phyloP scores from a whole-genome alignment of 768 basidiomycete species.

The Trametes maxima region DNA sequence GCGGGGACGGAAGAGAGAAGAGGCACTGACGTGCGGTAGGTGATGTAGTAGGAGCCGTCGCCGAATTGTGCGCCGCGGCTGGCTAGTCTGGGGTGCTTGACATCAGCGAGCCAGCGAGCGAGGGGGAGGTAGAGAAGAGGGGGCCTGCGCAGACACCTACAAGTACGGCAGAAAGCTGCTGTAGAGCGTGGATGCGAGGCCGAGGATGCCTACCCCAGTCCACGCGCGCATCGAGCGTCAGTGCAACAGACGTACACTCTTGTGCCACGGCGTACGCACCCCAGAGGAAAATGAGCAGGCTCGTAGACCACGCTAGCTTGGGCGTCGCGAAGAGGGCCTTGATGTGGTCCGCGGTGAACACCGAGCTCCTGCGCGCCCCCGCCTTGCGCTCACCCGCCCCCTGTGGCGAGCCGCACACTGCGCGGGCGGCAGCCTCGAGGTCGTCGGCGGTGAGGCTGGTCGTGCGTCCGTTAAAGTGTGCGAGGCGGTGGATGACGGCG shows the following conservation, averaged over 20 bases:
- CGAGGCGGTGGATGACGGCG: conserved; percentile 62
- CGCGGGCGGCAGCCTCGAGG: conserved; percentile 33
- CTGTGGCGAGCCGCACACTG: conserved; percentile 16
- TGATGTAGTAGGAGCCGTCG: conserved; percentile 66
- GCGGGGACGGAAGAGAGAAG: background rate
- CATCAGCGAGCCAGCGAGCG: no score
- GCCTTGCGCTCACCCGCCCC: conserved; percentile 40
- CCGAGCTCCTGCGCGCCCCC: conserved; percentile 43
- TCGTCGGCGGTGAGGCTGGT: conserved; percentile 53
- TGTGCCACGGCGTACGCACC: conserved; percentile 37
- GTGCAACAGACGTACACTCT: no score
- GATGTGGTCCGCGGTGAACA: conserved; percentile 45
- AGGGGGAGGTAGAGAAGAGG: background rate
- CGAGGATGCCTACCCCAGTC: conserved; percentile 58
- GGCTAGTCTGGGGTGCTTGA: conserved; percentile 45
- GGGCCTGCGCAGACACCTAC: conserved; percentile 33
- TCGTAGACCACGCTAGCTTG: conserved; percentile 54
- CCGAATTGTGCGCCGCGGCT: conserved; percentile 67
- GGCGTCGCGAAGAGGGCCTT: conserved; percentile 53
- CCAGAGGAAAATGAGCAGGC: conserved; percentile 53
- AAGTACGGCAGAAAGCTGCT: conserved; percentile 54
- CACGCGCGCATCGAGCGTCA: background rate
- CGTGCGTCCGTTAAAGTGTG: conserved; percentile 56
- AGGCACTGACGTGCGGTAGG: conserved; percentile 52
- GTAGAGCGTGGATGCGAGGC: conserved; percentile 69